These are phyloP conservation scores for Suhomyces kilbournensis DNA, from an alignment of 805 yeast genomes.

Conservation along the genomic window DNA sequence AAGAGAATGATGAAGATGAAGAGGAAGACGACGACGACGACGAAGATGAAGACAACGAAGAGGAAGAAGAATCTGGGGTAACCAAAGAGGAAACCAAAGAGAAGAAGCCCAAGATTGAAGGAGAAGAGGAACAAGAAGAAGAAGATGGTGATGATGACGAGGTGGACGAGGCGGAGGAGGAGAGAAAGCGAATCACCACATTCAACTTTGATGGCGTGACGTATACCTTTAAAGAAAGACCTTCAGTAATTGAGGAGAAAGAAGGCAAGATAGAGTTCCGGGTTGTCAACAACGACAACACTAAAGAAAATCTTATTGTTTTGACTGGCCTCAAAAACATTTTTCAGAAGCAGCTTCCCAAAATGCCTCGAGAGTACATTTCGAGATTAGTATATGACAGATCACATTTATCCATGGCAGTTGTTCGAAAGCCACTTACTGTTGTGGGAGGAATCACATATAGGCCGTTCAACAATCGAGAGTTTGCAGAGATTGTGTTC, in stretches of 20 bases:
- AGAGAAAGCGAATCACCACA: constrained; percentile 39
- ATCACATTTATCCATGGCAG: constrained; percentile 93
- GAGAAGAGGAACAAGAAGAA: constrained; percentile 23
- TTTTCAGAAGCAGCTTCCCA: constrained; percentile 95
- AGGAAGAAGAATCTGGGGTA: constrained; percentile 4
- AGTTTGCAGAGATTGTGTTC: constrained; percentile 96
- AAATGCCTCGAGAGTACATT: constrained; percentile 97
- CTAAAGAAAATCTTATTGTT: constrained; percentile 83
- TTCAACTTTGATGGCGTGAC: constrained; percentile 73
- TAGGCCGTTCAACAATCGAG: constrained; percentile 85
- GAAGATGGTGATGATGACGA: constrained; percentile 36
- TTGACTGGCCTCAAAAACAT: constrained; percentile 93
- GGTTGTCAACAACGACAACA: constrained; percentile 93
- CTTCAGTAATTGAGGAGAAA: constrained; percentile 90
- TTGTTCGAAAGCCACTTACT: constrained; percentile 85
- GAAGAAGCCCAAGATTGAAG: constrained; percentile 19
- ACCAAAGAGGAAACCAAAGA: constrained; percentile 17
- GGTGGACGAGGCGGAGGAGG: constrained; percentile 44
- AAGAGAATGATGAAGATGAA: constrained; percentile 22
- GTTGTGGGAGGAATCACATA: constrained; percentile 98
- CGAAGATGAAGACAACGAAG: constrained; percentile 8
- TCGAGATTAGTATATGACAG: constrained; percentile 92
- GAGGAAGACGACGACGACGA: constrained; percentile 16
- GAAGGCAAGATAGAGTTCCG: constrained; percentile 92
- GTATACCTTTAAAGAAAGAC: constrained; percentile 85